Evolutionary conservation across 441 rosid species (phyloP).

Genomic region (Erysimum cheiri): DNA sequence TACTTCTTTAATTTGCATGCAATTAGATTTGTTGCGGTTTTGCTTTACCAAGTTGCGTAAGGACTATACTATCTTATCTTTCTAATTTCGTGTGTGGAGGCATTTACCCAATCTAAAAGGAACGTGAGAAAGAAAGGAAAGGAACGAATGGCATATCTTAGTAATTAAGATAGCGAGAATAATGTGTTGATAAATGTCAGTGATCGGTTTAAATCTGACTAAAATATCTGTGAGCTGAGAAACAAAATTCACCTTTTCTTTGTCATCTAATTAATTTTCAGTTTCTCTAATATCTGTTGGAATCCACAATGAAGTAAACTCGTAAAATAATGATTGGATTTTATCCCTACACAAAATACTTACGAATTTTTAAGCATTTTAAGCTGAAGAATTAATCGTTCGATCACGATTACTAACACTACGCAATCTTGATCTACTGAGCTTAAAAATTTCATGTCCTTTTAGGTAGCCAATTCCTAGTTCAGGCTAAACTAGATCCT

Average conservation of each 20-base stretch:
- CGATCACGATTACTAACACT: not conserved
- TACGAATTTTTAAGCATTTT: no score
- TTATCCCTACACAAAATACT: no score
- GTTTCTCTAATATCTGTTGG: not conserved
- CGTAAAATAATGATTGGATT: no score
- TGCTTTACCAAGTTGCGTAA: constrained; percentile 33
- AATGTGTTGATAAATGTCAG: not conserved
- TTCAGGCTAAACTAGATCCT: not conserved
- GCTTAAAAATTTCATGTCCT: not conserved
- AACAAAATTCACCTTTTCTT: not conserved
- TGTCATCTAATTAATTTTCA: no score
- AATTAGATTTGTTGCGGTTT: constrained; percentile 21
- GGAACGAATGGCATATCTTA: not conserved
- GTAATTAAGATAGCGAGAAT: not conserved
- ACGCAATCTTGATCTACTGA: not conserved
- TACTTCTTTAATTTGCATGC: constrained; percentile 15
- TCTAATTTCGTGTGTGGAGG: not conserved
- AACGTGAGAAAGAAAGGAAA: no score
- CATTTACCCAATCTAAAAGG: not conserved
- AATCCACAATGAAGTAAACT: no score
- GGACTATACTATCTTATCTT: constrained; percentile 24
- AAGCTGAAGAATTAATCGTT: no score
- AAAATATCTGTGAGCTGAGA: not conserved
- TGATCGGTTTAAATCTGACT: not conserved
- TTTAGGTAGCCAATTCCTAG: not conserved